Percentiles rank a stretch among this genome's conserved stretches.
Evolutionary conservation across 116 monocot genomes (phyloP).

Genomic region (Posidonia oceanica): DNA sequence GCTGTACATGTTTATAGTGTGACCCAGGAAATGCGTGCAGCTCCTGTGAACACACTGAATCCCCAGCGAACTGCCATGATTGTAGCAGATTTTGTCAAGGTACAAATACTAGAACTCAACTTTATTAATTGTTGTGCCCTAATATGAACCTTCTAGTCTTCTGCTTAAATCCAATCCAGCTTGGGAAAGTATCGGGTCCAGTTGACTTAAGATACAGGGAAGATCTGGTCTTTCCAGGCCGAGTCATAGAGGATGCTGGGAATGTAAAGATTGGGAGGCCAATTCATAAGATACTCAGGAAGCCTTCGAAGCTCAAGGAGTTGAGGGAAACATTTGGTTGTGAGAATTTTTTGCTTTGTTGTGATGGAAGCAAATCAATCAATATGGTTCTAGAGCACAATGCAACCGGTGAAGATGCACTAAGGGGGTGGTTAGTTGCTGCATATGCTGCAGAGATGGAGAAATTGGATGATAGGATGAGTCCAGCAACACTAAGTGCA

Average conservation of each 20-base stretch:
- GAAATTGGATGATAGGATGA: slow-evolving; percentile 7
- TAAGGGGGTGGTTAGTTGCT: slow-evolving; percentile 76
- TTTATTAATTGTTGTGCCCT: background rate
- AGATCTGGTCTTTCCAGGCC: slow-evolving; percentile 67
- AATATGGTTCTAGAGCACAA: slow-evolving; percentile 56
- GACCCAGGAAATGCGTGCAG: slow-evolving; percentile 80
- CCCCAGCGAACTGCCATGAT: slow-evolving; percentile 92
- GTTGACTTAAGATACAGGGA: slow-evolving; percentile 75
- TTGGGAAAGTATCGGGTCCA: slow-evolving; percentile 57
- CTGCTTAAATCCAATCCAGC: slow-evolving; percentile 24
- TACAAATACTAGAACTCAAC: slow-evolving; percentile 1
- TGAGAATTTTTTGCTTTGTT: slow-evolving; percentile 69
- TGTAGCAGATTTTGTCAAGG: slow-evolving; percentile 72
- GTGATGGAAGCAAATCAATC: slow-evolving; percentile 17
- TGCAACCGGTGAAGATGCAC: slow-evolving; percentile 72
- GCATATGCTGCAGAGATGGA: slow-evolving; percentile 57
- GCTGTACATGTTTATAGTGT: slow-evolving; percentile 80
- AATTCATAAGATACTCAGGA: slow-evolving; percentile 34
- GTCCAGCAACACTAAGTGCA: slow-evolving; percentile 4
- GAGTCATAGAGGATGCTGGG: slow-evolving; percentile 75
- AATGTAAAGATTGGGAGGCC: slow-evolving; percentile 71
- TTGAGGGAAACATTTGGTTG: slow-evolving; percentile 38
- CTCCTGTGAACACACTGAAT: slow-evolving; percentile 87
- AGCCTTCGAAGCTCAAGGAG: slow-evolving; percentile 33
- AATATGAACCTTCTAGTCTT: background rate